Conservation (phyloP, 2,329 filamentous ascomycete species). For the Tolypocladium tropicale region DNA sequence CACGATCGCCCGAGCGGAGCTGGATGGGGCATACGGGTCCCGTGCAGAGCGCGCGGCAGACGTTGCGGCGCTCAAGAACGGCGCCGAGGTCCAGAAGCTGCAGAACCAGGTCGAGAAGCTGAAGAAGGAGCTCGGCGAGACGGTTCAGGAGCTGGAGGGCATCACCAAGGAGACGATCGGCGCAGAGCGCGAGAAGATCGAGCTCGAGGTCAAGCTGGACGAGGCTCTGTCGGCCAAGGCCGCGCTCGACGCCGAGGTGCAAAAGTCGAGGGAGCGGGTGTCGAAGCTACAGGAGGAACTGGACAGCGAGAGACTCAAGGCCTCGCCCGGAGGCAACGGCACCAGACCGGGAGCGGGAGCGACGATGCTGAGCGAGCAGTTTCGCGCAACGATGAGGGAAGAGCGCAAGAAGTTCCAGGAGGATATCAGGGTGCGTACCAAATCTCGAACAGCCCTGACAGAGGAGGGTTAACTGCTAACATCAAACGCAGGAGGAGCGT, state of each 20-base stretch:
- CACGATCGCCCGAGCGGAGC: slow-evolving; percentile 49
- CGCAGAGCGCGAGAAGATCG: slow-evolving; percentile 38
- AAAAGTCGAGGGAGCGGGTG: slow-evolving; percentile 23
- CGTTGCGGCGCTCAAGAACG: slow-evolving; percentile 41
- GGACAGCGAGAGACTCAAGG: slow-evolving; percentile 39
- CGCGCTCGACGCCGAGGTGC: slow-evolving; percentile 31
- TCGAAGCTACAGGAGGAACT: slow-evolving; percentile 38
- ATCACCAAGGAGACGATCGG: slow-evolving; percentile 41
- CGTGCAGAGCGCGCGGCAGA: slow-evolving; percentile 49
- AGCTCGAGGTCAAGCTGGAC: slow-evolving; percentile 28
- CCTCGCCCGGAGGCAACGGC: slow-evolving; percentile 20
- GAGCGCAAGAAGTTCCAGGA: slow-evolving; percentile 48
- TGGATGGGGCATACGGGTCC: slow-evolving; percentile 51
- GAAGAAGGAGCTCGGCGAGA: slow-evolving; percentile 37
- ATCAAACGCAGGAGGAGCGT: slow-evolving; percentile 36
- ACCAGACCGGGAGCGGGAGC: slow-evolving; percentile 31
- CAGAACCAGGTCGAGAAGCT: slow-evolving; percentile 38
- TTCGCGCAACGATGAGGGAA: slow-evolving; percentile 44
- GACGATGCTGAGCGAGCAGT: slow-evolving; percentile 45
- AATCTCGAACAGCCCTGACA: background rate
- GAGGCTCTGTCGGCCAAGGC: slow-evolving; percentile 18
- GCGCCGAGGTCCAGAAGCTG: slow-evolving; percentile 33
- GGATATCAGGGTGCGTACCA: slow-evolving; percentile 34
- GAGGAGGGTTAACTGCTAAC: slow-evolving; percentile 15
- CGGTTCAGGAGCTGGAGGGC: slow-evolving; percentile 41